Evolutionary conservation across 1,284 basidiomycete genomes (phyloP), one percentile per base, ranked within the genome.

Genomic region (Sporisorium scitamineum): DNA sequence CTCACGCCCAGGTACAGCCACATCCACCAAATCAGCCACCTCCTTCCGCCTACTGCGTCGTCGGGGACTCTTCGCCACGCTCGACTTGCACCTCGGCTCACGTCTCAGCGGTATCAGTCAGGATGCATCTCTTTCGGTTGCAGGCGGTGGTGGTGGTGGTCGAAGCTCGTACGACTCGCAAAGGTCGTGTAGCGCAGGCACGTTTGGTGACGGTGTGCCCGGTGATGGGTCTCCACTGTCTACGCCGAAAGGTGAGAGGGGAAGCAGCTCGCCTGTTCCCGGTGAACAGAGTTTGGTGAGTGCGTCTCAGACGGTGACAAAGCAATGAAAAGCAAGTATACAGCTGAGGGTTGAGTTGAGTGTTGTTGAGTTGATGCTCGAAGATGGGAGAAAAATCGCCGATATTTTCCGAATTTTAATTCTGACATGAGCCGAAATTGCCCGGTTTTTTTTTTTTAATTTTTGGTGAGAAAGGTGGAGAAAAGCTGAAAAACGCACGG

Each of bases 131-230:
- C 56, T n/a, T 14, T 55, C 59, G n/a, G n/a, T n/a, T 18, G n/a
- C 26, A 9, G 29, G 44, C n/a, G 27, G 52, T 5, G 9, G 42
- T 11, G 59, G 13, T 16, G 10, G 31, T 24, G 18, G 27, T n/a
- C 18, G 41, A n/a, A 20, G 41, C 22, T 56, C 67, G 7, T 63
- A 24, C 14, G 68, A 65, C 11, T 61, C 68, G 20, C 42, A 55
- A 27, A 24, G 60, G 14, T 51, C 45, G 20, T 56, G 57, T 24
- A 70, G 68, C 22, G 68, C 62, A 5, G 62, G 68, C 5, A 70
- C 68, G 14, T 70, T 70, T 47, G 67, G 61, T 4, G 62, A 70
- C 22, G 57, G 41, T 9, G 22, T 29, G 8, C n/a, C 39, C 5
- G 39, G n/a, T 3, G 39, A 42, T 20, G 39, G 2, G 5, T 56